Percentiles rank a stretch among this genome's conserved stretches.
phyloP scores from a whole-genome alignment of 176 grass and related monocot species.

The Hordeum marinum region DNA sequence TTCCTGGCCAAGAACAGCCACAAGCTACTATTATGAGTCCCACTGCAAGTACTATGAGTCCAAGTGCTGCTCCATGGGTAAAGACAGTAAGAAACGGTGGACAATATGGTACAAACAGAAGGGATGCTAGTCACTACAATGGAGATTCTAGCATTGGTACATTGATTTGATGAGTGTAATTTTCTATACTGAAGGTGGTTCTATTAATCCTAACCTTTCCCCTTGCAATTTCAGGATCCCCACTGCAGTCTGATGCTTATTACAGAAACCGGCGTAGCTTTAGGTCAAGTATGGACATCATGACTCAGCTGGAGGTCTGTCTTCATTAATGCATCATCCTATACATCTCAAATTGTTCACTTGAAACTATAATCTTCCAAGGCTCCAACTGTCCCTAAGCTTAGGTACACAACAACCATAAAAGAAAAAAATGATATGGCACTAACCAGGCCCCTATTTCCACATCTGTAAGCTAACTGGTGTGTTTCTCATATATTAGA shows the following conservation, averaged over 20 bases:
- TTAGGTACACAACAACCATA: neutral
- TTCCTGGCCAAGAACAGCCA: conserved; percentile 38
- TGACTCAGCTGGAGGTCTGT: conserved; percentile 80
- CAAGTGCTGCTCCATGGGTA: conserved; percentile 56
- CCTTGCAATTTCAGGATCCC: conserved; percentile 55
- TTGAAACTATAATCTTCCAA: conserved; percentile 9
- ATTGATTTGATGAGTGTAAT: conserved; percentile 29
- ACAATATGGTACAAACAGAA: conserved; percentile 55
- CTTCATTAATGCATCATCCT: neutral
- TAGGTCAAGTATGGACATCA: conserved; percentile 61
- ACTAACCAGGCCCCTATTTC: neutral
- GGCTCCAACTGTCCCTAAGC: neutral
- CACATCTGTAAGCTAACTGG: neutral
- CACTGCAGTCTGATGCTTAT: conserved; percentile 63
- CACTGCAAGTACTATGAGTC: conserved; percentile 38
- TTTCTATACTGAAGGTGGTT: conserved; percentile 30
- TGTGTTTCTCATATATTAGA: neutral
- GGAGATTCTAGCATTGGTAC: conserved; percentile 56
- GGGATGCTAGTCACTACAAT: conserved; percentile 51
- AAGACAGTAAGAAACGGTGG: conserved; percentile 53
- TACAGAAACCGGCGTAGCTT: conserved; percentile 64
- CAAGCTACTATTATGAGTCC: conserved; percentile 47
- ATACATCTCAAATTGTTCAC: neutral
- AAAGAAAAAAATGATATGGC: neutral
- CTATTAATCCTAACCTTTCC: conserved; percentile 38